These are phyloP conservation scores for Mollisia scopiformis DNA, from an alignment of 2,329 filamentous ascomycete genomes.

Conservation along the genomic window DNA sequence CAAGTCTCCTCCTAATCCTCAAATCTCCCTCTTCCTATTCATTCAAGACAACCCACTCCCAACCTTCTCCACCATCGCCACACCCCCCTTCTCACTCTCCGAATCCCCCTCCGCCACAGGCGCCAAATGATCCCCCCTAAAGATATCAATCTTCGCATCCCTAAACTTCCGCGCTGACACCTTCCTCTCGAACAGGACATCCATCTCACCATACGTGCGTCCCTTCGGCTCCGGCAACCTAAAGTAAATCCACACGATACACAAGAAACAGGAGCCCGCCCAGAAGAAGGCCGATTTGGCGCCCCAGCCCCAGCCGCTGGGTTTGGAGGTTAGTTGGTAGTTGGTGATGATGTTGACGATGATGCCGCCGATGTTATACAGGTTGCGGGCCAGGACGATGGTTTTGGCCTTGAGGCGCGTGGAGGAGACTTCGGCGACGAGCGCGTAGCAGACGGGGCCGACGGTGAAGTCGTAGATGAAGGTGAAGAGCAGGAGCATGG, in stretches of 20 bases:
- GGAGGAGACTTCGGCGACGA: conserved; percentile 45
- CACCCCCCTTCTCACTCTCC: neutral
- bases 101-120: neutral
- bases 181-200: conserved; percentile 7
- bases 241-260: conserved; percentile 42
- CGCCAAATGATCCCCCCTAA: neutral
- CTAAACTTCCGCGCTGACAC: neutral
- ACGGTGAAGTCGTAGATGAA: conserved; percentile 47
- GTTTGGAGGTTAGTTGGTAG: conserved; percentile 62
- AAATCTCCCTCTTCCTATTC: neutral
- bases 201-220: conserved; percentile 15
- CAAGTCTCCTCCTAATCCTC: neutral
- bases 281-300: conserved; percentile 45
- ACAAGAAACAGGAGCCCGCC: conserved; percentile 42
- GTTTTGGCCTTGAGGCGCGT: conserved; percentile 33
- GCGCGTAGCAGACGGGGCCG: conserved; percentile 45
- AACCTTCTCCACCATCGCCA: neutral
- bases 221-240: conserved; percentile 43
- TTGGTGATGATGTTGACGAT: conserved; percentile 60
- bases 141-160: neutral
- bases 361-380: conserved; percentile 40
- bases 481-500: conserved; percentile 43
- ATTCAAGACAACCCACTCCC: neutral
- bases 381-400: conserved; percentile 38
- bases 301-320: conserved; percentile 39